phyloP scores from a whole-genome alignment of 306 rosid genomes.

The Hippophae tibetana region DNA sequence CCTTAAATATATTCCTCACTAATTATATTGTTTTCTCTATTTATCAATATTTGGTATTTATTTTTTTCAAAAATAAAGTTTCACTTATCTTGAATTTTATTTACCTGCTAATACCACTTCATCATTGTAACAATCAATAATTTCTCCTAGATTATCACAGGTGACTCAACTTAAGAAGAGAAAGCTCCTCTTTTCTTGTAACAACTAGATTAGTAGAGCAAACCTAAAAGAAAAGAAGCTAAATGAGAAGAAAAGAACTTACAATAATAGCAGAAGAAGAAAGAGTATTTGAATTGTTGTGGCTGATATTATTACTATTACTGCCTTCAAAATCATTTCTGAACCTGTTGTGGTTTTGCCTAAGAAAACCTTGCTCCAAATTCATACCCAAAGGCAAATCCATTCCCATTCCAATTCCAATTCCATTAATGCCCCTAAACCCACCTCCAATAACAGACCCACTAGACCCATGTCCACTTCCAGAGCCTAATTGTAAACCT shows the following conservation, averaged over 20 bases:
- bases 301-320: conserved; percentile 16
- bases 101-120: too few species aligned
- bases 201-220: neutral
- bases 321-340: conserved; percentile 32
- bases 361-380: conserved; percentile 60
- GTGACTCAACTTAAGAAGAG: too few species aligned
- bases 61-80: too few species aligned
- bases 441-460: conserved; percentile 14
- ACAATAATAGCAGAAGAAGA: conserved; percentile 42
- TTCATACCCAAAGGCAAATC: conserved; percentile 79
- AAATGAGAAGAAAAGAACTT: conserved; percentile 12
- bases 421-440: conserved; percentile 15
- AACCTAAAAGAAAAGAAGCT: neutral
- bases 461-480: conserved; percentile 11
- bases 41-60: too few species aligned
- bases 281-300: conserved; percentile 24
- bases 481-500: conserved; percentile 53
- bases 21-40: too few species aligned
- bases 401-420: conserved; percentile 28
- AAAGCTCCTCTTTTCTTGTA: neutral
- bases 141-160: too few species aligned
- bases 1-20: too few species aligned
- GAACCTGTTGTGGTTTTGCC: conserved; percentile 47
- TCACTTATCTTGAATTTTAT: too few species aligned
- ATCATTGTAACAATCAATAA: too few species aligned